Base-by-base conservation (phyloP, 345 rosid species). In the Microthlaspi erraticum region DNA sequence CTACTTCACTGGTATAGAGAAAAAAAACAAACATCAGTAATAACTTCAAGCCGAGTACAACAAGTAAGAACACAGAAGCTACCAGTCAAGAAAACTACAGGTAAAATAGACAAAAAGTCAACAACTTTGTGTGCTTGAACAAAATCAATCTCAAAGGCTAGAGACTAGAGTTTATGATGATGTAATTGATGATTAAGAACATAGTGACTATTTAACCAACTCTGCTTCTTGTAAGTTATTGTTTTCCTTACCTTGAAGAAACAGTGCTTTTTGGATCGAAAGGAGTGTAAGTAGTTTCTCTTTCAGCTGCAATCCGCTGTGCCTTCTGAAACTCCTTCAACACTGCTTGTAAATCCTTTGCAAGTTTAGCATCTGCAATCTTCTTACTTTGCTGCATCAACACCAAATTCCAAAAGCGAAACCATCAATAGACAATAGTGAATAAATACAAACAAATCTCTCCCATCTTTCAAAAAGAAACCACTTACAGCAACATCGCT, bases 301-400 rank as follows among this genome's bases (percentile, higher is more conserved):
- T 83, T 83, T 85, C 91, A 50, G 93, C 96, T 23, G 98, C 88
- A 72, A 89, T 84, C 78, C 88, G 83, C 49, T 93, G 97, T 34
- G 94, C 96, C 78, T 91, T 93, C 82, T 93, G 98, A 77, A 85
- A 93, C 83, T 87, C 94, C 69, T 80, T 89, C 76, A 91, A 78
- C 75, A 91, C 97, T 14, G 87, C 81, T 81, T 93, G 88, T 70
- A 93, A 91, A 73, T 93, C 98, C 80, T 84, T 93, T 41, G 96
- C 98, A 69, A 93, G 96, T 79, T 93, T 93, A 58, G 96, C 74
- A 62, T 75, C 79, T 12, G 70, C 68, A 16, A 75, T 60, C 79
- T 75, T 75, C 74, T 75, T 75, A 41, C 70, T 69, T 75, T 48
- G 70, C 79, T 75, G 53, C 59, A 75, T 11, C 19, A 72, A 61